Conservation (phyloP, 2,329 filamentous ascomycete species). For the Trichoderma lentiforme region DNA sequence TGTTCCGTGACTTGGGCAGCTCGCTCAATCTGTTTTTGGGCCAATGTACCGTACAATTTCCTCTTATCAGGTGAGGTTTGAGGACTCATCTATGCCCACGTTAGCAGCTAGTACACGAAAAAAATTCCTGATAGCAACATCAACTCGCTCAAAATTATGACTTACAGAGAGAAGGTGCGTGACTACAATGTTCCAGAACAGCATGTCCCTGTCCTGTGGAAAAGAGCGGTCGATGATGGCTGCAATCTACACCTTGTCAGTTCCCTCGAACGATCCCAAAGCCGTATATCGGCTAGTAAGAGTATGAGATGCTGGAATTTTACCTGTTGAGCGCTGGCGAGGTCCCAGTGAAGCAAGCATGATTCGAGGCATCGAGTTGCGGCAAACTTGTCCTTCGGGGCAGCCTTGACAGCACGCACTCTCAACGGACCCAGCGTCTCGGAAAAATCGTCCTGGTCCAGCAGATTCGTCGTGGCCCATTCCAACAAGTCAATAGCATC, state of each 20-base stretch:
- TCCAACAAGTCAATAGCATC: slow-evolving; percentile 54
- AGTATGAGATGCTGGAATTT: neutral
- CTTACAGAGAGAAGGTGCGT: slow-evolving; percentile 53
- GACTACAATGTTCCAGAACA: slow-evolving; percentile 55
- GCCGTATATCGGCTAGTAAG: neutral
- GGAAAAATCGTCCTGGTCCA: slow-evolving; percentile 40
- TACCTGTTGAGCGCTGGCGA: slow-evolving; percentile 56
- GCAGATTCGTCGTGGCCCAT: slow-evolving; percentile 46
- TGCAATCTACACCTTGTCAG: slow-evolving; percentile 44
- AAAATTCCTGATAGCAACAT: too few relatives aligned
- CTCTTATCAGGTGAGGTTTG: slow-evolving; percentile 48
- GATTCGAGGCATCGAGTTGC: slow-evolving; percentile 47
- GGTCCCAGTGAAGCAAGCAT: slow-evolving; percentile 54
- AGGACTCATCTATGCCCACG: slow-evolving; percentile 39
- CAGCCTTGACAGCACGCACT: slow-evolving; percentile 49
- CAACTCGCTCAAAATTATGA: neutral
- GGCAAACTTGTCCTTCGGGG: slow-evolving; percentile 44
- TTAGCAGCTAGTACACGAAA: neutral
- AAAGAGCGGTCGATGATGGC: slow-evolving; percentile 52
- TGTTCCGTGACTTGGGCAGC: slow-evolving; percentile 46
- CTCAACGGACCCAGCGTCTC: slow-evolving; percentile 50
- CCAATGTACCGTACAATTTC: slow-evolving; percentile 50
- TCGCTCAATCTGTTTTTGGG: slow-evolving; percentile 49
- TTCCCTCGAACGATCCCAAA: neutral
- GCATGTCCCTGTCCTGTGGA: slow-evolving; percentile 44